Percentiles rank a stretch among this genome's conserved stretches.
Conservation (phyloP, 345 rosid genomes). For the Hypericum androsaemum region DNA sequence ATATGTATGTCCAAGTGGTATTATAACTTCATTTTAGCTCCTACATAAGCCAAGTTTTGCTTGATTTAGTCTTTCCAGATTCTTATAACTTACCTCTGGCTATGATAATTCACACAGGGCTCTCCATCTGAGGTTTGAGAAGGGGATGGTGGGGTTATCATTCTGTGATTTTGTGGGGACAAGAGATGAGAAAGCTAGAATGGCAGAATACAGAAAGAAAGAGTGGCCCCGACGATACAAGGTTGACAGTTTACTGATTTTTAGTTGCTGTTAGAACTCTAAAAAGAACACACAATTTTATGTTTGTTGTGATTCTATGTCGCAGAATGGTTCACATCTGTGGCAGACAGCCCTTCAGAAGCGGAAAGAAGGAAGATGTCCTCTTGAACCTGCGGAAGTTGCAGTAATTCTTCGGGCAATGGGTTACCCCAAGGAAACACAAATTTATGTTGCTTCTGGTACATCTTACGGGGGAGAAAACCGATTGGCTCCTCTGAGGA, state of each 20-base stretch:
- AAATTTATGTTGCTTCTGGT: conserved; percentile 98
- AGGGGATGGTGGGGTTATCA: conserved; percentile 98
- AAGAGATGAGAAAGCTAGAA: conserved; percentile 88
- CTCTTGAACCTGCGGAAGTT: conserved; percentile 99
- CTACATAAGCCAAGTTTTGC: conserved; percentile 5
- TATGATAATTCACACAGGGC: conserved; percentile 52
- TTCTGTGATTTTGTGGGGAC: conserved; percentile 98
- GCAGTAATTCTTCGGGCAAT: conserved; percentile 94
- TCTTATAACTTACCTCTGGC: conserved; percentile 4
- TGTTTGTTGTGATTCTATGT: conserved; percentile 11
- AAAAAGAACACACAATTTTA: not conserved
- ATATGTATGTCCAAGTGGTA: conserved; percentile 48
- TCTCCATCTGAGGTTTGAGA: conserved; percentile 98
- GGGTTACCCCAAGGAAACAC: conserved; percentile 99
- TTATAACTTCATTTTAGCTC: conserved; percentile 13
- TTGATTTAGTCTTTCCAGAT: not conserved
- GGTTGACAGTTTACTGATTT: conserved; percentile 33
- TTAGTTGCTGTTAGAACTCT: conserved; percentile 9
- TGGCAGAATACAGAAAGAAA: conserved; percentile 91
- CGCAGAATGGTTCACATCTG: conserved; percentile 96
- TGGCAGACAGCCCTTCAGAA: conserved; percentile 93
- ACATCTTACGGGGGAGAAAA: conserved; percentile 98
- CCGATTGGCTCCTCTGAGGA: conserved; percentile 95
- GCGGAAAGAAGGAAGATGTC: conserved; percentile 98
- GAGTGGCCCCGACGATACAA: conserved; percentile 99